Evolutionary conservation across 306 rosid species (phyloP).

Genomic region (cucumber (Cucumis sativus)): Cucumber_9930_V3 NC_026656.2:6165001-6165500

Average conservation of each 20-base stretch:
- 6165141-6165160: not conserved
- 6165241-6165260: not conserved
- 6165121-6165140: not conserved
- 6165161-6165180: not conserved
- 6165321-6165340: not conserved
- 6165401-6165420: not conserved
- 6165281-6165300: not conserved
- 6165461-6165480: conserved; percentile 10
- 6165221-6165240: not conserved
- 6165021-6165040: too few relatives aligned
- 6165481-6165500: conserved; percentile 21
- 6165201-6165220: not conserved
- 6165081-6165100: not conserved
- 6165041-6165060: too few relatives aligned
- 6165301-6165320: not conserved
- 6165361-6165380: not conserved
- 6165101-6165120: not conserved
- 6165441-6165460: not conserved
- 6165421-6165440: not conserved
- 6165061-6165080: not conserved
- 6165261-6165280: not conserved
- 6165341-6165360: not conserved
- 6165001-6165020: not conserved
- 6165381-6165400: not conserved
- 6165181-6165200: not conserved